These are phyloP conservation scores for Hyaloscypha finlandica DNA, from an alignment of 495 filamentous ascomycete species.

Conservation along the genomic window DNA sequence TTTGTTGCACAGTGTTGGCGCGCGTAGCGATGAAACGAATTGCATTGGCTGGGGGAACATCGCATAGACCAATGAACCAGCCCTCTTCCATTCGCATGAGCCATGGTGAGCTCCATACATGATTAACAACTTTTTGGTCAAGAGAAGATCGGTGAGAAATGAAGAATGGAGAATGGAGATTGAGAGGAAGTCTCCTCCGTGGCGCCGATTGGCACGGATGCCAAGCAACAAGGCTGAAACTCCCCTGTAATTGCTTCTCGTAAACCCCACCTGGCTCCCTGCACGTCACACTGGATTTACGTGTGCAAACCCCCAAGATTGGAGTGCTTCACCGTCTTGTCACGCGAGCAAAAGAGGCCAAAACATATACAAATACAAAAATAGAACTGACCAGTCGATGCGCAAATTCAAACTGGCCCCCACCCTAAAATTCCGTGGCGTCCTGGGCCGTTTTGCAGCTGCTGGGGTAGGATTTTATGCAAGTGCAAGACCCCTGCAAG, in stretches of 20 bases:
- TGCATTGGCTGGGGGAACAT: neutral
- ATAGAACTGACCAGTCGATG: neutral
- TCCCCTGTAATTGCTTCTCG: constrained; percentile 16
- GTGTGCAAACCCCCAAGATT: too few relatives aligned
- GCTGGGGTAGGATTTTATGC: constrained; percentile 15
- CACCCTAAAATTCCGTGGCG: constrained; percentile 12
- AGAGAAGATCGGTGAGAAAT: neutral
- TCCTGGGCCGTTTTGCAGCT: constrained; percentile 7
- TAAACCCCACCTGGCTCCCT: neutral
- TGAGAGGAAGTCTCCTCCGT: neutral
- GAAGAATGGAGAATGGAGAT: neutral
- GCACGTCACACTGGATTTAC: neutral
- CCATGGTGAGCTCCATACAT: neutral
- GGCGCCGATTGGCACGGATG: neutral
- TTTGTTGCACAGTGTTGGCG: constrained; percentile 2
- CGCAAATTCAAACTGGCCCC: constrained; percentile 12
- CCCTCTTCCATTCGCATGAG: neutral
- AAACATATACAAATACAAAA: neutral
- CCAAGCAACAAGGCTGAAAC: constrained; percentile 24
- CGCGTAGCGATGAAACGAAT: constrained; percentile 3
- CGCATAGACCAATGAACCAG: neutral
- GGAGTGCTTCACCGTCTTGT: too few relatives aligned
- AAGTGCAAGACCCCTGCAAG: neutral
- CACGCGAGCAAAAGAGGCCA: neutral
- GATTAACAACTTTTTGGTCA: neutral